phyloP scores from a whole-genome alignment of 495 filamentous ascomycete species.

The Penicillium diatomitis region DNA sequence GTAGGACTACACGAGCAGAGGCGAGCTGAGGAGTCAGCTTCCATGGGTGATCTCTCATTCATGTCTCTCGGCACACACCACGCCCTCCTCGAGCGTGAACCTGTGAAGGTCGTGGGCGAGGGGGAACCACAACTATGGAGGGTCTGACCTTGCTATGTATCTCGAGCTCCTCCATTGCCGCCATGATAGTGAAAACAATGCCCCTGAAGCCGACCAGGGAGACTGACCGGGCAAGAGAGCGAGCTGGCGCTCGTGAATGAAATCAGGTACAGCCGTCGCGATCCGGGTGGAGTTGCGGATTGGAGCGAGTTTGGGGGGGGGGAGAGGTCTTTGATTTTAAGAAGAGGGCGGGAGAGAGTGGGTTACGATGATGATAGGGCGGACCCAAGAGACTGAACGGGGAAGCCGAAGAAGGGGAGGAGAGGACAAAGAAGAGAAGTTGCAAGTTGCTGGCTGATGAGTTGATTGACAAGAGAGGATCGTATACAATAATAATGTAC shows the following conservation, averaged over 20 bases:
- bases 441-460: background rate
- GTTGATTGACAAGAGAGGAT: too few relatives aligned
- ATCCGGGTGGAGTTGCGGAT: constrained; percentile 19
- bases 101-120: too few relatives aligned
- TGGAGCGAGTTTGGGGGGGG: too few relatives aligned
- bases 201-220: background rate
- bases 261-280: constrained; percentile 7
- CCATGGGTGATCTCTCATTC: too few relatives aligned
- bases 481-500: too few relatives aligned
- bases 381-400: background rate
- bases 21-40: background rate
- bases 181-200: constrained; percentile 46
- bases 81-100: too few relatives aligned
- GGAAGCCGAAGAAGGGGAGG: background rate
- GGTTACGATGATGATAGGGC: background rate
- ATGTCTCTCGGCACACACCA: too few relatives aligned
- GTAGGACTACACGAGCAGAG: constrained; percentile 62
- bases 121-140: background rate
- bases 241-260: constrained; percentile 3
- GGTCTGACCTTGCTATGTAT: constrained; percentile 86
- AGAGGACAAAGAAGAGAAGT: constrained; percentile 1
- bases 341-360: constrained; percentile 9
- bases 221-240: constrained; percentile 1
- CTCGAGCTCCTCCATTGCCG: constrained; percentile 93
- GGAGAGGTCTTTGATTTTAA: too few relatives aligned